These are phyloP conservation scores for Zymoseptoria brevis DNA, from an alignment of 2,329 filamentous ascomycete genomes.

Conservation along the genomic window DNA sequence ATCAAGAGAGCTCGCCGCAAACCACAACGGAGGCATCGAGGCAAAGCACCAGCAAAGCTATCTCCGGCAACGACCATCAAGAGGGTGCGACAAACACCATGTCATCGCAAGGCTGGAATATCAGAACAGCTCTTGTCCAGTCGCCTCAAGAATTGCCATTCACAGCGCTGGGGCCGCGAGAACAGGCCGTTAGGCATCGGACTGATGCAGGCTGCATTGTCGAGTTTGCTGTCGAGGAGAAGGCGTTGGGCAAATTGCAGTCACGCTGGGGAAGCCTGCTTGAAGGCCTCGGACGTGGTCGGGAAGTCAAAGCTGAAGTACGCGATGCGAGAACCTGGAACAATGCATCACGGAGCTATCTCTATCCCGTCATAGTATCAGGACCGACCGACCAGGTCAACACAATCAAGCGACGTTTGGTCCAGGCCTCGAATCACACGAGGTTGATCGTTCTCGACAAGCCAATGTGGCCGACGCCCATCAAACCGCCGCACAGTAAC, in stretches of 20 bases:
- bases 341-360: not conserved
- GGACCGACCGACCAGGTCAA: slow-evolving; percentile 11
- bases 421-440: too few species aligned
- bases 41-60: too few species aligned
- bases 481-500: too few species aligned
- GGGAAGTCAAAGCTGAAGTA: slow-evolving; percentile 11
- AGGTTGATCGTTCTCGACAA: too few species aligned
- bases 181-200: slow-evolving; percentile 15
- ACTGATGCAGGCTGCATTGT: slow-evolving; percentile 13
- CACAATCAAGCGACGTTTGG: not conserved
- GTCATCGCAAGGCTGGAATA: not conserved
- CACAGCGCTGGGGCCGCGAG: slow-evolving; percentile 7
- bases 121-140: slow-evolving; percentile 1
- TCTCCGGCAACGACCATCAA: too few species aligned
- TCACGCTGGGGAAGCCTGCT: slow-evolving; percentile 3
- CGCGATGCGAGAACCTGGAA: slow-evolving; percentile 1
- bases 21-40: too few species aligned
- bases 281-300: not conserved
- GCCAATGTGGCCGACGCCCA: too few species aligned
- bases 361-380: slow-evolving; percentile 12
- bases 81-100: not conserved
- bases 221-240: slow-evolving; percentile 9
- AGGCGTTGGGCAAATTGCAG: slow-evolving; percentile 1
- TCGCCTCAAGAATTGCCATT: slow-evolving; percentile 12
- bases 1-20: too few species aligned